Evolutionary conservation across 768 basidiomycete genomes (phyloP).

Genomic region (Hydnum rufescens): DNA sequence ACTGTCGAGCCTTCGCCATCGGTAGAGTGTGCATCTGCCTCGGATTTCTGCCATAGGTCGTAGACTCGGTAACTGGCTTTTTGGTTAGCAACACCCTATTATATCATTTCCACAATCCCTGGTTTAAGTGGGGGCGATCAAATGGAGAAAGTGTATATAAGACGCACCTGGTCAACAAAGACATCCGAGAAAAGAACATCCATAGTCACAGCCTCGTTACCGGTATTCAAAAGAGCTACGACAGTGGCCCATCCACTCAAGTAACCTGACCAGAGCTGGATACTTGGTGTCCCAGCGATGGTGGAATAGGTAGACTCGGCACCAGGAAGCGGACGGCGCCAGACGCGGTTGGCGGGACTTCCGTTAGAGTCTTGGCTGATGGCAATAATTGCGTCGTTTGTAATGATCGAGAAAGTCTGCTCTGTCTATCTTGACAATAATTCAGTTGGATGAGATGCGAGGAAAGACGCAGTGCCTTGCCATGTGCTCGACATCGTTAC

Average conservation of each 20-base stretch:
- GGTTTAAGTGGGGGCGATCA: background rate
- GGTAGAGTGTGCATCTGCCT: background rate
- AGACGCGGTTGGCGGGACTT: constrained; percentile 18
- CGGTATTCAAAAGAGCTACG: constrained; percentile 21
- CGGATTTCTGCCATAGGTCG: constrained; percentile 20
- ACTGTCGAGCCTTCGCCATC: constrained; percentile 14
- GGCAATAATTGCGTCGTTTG: constrained; percentile 21
- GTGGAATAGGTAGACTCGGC: background rate
- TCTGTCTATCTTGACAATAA: constrained; percentile 13
- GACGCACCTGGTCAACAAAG: constrained; percentile 19
- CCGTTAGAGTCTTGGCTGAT: constrained; percentile 20
- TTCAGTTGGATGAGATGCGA: background rate
- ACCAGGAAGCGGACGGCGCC: constrained; percentile 13
- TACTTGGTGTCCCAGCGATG: constrained; percentile 8
- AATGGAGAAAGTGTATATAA: background rate
- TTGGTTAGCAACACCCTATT: constrained; percentile 3
- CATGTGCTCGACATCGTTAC: constrained; percentile 24
- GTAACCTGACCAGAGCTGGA: constrained; percentile 20
- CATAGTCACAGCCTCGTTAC: constrained; percentile 16
- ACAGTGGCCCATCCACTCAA: constrained; percentile 16
- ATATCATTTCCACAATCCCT: background rate
- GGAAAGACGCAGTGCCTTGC: background rate
- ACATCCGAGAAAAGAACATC: constrained; percentile 18
- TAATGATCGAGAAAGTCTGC: constrained; percentile 22
- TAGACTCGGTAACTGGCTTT: constrained; percentile 11